Percentiles rank a stretch among this genome's conserved stretches.
phyloP scores from a whole-genome alignment of 257 asterid genomes.

The Catharanthus roseus region DNA sequence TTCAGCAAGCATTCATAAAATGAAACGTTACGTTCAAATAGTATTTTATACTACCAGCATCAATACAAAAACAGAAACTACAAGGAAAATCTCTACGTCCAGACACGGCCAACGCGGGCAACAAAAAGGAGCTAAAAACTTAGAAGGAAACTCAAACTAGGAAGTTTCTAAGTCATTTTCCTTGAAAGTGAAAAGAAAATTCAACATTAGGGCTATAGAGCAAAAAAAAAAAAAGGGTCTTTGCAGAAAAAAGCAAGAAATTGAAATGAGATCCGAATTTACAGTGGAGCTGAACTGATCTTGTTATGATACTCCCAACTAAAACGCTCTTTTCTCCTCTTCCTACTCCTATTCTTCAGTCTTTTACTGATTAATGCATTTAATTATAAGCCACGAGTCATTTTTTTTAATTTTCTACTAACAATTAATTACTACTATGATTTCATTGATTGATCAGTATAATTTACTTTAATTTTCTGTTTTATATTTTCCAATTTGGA shows the following conservation, averaged over 20 bases:
- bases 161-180: constrained; percentile 14
- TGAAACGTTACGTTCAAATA: not conserved
- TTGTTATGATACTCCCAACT: not conserved
- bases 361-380: not conserved
- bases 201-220: too few species aligned
- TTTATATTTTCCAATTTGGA: too few species aligned
- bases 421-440: too few species aligned
- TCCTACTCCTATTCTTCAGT: constrained; percentile 3
- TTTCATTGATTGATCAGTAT: not conserved
- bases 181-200: not conserved
- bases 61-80: not conserved
- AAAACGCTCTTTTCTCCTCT: constrained; percentile 9
- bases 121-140: not conserved
- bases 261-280: constrained; percentile 7
- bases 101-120: not conserved
- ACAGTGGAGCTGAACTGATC: not conserved
- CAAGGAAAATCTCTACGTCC: constrained; percentile 7
- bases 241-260: not conserved
- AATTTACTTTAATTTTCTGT: too few species aligned
- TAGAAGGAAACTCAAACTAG: too few species aligned
- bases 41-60: constrained; percentile 5
- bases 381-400: not conserved
- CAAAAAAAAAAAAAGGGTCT: not conserved
- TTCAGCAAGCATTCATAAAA: not conserved
- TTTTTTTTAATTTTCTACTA: too few species aligned